phyloP scores from a whole-genome alignment of 1,139 yeast species.

The Pneumocystis oryctolagi region DNA sequence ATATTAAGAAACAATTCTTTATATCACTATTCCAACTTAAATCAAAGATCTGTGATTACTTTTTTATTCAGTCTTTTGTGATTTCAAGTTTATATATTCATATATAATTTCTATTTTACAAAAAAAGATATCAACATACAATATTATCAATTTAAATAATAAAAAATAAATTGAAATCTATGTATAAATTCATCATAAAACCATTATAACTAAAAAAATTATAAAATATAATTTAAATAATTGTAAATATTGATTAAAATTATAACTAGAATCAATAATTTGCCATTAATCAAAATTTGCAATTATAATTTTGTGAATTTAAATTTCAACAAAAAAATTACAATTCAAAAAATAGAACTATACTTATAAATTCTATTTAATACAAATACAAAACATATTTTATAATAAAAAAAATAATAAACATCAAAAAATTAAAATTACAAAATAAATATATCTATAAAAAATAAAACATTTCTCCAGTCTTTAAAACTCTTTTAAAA shows the following conservation, averaged over 20 bases:
- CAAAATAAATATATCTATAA: neutral
- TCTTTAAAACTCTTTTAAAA: too few relatives aligned
- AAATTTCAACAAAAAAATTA: neutral
- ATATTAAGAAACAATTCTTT: neutral
- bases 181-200: neutral
- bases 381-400: neutral
- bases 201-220: neutral
- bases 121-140: neutral
- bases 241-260: neutral
- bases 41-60: neutral
- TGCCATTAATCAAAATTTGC: neutral
- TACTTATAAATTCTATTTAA: neutral
- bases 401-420: neutral
- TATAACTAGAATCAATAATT: neutral
- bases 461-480: too few relatives aligned
- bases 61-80: too few relatives aligned
- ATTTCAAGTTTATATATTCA: too few relatives aligned
- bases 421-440: neutral
- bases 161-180: neutral
- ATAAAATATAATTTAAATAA: neutral
- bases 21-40: neutral
- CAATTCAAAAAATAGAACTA: neutral
- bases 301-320: neutral
- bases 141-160: neutral
- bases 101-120: too few relatives aligned